These are phyloP conservation scores for Sungouiozyma intestinalis DNA, from an alignment of 805 yeast species.

Conservation along the genomic window DNA sequence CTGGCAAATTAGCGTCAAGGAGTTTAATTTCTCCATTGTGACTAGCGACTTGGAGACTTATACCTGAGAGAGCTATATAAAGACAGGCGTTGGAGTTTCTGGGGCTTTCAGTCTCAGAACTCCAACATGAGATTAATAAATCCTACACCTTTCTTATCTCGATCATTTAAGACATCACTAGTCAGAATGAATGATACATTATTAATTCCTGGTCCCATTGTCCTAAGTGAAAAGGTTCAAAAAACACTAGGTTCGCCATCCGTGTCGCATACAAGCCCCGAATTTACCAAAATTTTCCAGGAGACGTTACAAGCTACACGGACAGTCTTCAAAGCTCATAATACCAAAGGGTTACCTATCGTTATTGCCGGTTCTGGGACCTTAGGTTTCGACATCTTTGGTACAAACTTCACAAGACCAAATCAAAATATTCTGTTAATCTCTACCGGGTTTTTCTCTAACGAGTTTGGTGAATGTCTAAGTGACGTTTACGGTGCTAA, in stretches of 20 bases:
- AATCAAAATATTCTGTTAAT: conserved; percentile 67
- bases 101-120: too few relatives aligned
- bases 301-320: conserved; percentile 58
- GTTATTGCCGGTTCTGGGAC: conserved; percentile 89
- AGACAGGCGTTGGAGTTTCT: too few relatives aligned
- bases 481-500: conserved; percentile 50
- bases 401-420: conserved; percentile 56
- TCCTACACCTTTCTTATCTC: neutral
- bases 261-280: conserved; percentile 83
- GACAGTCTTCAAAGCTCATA: conserved; percentile 59
- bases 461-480: conserved; percentile 69
- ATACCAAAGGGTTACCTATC: conserved; percentile 53
- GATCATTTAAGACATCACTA: neutral
- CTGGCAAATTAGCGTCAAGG: neutral
- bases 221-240: conserved; percentile 70
- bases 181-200: conserved; percentile 23
- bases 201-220: conserved; percentile 81
- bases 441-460: conserved; percentile 86
- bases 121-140: neutral
- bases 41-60: too few relatives aligned
- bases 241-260: conserved; percentile 75
- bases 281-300: conserved; percentile 67
- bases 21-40: neutral
- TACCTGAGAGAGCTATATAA: too few relatives aligned
- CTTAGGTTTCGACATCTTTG: conserved; percentile 88